Evolutionary conservation across 768 basidiomycete species (phyloP).

Genomic region (Rhodocollybia butyracea): DNA sequence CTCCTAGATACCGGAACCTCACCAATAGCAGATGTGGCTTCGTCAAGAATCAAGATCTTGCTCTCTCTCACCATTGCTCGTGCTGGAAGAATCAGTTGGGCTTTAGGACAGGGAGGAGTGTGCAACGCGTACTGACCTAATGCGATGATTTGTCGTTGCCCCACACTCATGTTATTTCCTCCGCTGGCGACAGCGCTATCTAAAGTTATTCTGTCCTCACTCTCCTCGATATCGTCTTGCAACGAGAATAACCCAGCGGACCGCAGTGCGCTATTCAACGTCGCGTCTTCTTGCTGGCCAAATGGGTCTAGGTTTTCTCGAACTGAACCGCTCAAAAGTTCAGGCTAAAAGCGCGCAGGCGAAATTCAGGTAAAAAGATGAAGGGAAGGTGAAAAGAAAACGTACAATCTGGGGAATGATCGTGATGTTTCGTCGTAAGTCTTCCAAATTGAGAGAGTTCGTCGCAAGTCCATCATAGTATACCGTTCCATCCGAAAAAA

Average conservation of each 20-base stretch:
- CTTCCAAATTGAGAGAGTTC: conserved; percentile 40
- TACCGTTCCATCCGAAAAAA: conserved; percentile 44
- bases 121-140: too few relatives aligned
- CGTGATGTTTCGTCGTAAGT: conserved; percentile 43
- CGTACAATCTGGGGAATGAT: conserved; percentile 37
- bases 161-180: conserved; percentile 67
- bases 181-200: conserved; percentile 59
- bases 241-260: conserved; percentile 49
- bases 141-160: conserved; percentile 64
- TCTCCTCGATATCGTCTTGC: conserved; percentile 14
- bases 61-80: conserved; percentile 53
- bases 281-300: conserved; percentile 61
- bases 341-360: conserved; percentile 7
- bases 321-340: conserved; percentile 57
- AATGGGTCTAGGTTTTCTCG: conserved; percentile 72
- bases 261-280: conserved; percentile 59
- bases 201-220: conserved; percentile 39
- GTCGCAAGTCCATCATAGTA: conserved; percentile 42
- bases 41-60: conserved; percentile 53
- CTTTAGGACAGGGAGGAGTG: too few relatives aligned
- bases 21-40: conserved; percentile 28
- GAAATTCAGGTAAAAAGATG: background rate
- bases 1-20: background rate
- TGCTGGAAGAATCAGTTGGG: too few relatives aligned
- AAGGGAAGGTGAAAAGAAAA: background rate